Conservation (phyloP, 345 rosid species). For the Laguncularia racemosa region DNA sequence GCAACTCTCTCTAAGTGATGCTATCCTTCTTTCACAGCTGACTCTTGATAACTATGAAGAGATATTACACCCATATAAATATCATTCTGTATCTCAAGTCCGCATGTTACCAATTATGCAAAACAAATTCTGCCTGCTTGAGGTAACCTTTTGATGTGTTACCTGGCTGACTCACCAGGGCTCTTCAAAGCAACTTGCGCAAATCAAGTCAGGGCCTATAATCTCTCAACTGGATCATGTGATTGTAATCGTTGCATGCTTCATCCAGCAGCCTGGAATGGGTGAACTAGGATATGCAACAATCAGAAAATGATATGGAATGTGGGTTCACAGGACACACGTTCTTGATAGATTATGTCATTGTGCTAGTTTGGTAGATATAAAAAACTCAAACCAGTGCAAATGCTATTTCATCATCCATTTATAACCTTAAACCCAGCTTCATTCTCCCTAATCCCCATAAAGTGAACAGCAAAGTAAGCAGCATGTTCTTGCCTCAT, state of each 20-base stretch:
- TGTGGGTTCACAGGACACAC: conserved; percentile 78
- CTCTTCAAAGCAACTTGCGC: conserved; percentile 73
- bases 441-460: conserved; percentile 75
- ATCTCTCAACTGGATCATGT: conserved; percentile 89
- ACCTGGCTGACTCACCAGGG: conserved; percentile 51
- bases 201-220: conserved; percentile 56
- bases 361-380: conserved; percentile 85
- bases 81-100: conserved; percentile 67
- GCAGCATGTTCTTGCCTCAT: conserved; percentile 77
- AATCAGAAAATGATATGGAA: conserved; percentile 53
- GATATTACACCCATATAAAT: conserved; percentile 64
- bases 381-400: conserved; percentile 73
- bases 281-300: conserved; percentile 74
- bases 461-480: conserved; percentile 55
- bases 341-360: conserved; percentile 72
- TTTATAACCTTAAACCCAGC: conserved; percentile 74
- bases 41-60: conserved; percentile 82
- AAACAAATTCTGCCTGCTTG: conserved; percentile 79
- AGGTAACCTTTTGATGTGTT: conserved; percentile 43
- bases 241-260: conserved; percentile 73
- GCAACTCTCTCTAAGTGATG: conserved; percentile 48
- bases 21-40: conserved; percentile 47
- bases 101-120: conserved; percentile 55
- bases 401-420: conserved; percentile 88
- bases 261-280: conserved; percentile 60